Evolutionary conservation across 2,329 filamentous ascomycete species (phyloP).

Genomic region (Rachicladosporium sp.): DNA sequence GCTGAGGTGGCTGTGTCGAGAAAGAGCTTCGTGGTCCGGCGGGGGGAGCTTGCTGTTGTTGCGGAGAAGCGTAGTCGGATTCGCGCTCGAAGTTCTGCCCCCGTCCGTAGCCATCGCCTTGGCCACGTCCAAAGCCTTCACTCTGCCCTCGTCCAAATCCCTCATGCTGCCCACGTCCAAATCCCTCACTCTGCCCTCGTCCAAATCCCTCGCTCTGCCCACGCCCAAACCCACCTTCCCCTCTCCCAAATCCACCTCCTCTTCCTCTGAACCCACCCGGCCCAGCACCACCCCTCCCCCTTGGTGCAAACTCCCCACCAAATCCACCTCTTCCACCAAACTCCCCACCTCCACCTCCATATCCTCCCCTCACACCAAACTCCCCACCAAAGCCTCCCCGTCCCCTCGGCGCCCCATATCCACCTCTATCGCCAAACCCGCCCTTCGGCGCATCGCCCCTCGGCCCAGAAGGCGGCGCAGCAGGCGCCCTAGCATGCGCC

Average conservation of each 20-base stretch:
- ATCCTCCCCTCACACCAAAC: slow-evolving; percentile 16
- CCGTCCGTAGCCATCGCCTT: slow-evolving; percentile 2
- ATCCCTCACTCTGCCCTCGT: no score
- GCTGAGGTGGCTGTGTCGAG: slow-evolving; percentile 9
- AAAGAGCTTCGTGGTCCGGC: slow-evolving; percentile 22
- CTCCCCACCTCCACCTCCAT: slow-evolving; percentile 21
- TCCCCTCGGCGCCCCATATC: slow-evolving; percentile 20
- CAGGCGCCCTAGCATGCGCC: slow-evolving; percentile 12
- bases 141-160: slow-evolving; percentile 1
- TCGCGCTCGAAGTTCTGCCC: slow-evolving; percentile 6
- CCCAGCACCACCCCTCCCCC: slow-evolving; percentile 6
- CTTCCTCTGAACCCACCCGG: slow-evolving; percentile 2
- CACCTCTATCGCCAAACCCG: slow-evolving; percentile 15
- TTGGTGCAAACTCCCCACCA: no score
- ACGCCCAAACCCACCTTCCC: slow-evolving; percentile 2
- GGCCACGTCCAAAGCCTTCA: slow-evolving; percentile 7
- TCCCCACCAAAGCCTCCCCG: slow-evolving; percentile 27
- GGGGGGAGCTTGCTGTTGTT: slow-evolving; percentile 15
- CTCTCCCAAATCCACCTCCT: neutral
- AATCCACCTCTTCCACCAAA: slow-evolving; percentile 17
- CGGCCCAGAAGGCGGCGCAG: slow-evolving; percentile 19
- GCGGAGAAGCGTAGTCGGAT: neutral
- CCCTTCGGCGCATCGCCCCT: slow-evolving; percentile 24
- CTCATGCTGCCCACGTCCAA: no score
- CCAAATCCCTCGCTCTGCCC: no score